These are phyloP conservation scores for Fremontodendron californicum DNA, from an alignment of 345 rosid genomes.

Conservation along the genomic window DNA sequence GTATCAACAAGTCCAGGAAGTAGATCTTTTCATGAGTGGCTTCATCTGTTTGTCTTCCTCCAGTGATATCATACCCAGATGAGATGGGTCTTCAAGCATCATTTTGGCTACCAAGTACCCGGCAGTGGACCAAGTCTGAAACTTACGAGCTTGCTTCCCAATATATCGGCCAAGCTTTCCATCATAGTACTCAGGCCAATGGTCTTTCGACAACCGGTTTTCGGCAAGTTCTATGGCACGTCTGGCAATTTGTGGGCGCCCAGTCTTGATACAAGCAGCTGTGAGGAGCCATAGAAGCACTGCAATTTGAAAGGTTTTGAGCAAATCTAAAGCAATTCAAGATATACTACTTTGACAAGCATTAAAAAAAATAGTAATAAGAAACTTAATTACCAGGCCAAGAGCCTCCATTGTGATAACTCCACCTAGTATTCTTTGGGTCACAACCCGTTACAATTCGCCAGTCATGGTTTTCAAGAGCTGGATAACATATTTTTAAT, in stretches of 20 bases:
- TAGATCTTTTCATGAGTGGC: constrained; percentile 55
- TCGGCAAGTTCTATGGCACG: constrained; percentile 55
- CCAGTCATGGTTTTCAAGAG: constrained; percentile 64
- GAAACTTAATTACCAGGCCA: constrained; percentile 52
- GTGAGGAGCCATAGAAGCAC: constrained; percentile 66
- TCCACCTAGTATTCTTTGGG: constrained; percentile 68
- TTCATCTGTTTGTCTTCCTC: constrained; percentile 65
- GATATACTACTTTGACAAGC: background rate
- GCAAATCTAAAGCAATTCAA: background rate
- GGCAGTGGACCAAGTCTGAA: constrained; percentile 68
- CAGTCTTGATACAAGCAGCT: constrained; percentile 64
- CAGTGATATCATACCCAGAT: constrained; percentile 56
- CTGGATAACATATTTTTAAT: constrained; percentile 60
- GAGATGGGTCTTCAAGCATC: constrained; percentile 70
- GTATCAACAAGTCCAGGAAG: constrained; percentile 48
- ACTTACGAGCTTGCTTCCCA: constrained; percentile 62
- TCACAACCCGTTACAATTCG: constrained; percentile 57
- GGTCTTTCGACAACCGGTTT: constrained; percentile 48
- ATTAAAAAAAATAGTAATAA: background rate
- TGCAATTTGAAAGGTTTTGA: constrained; percentile 25
- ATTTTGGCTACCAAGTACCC: constrained; percentile 67
- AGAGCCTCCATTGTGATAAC: constrained; percentile 70
- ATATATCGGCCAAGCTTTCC: constrained; percentile 52
- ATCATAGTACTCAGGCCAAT: constrained; percentile 71
- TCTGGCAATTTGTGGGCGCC: constrained; percentile 62